These are phyloP conservation scores for Epichloe glyceriae DNA, from an alignment of 2,329 filamentous ascomycete species.

Conservation along the genomic window DNA sequence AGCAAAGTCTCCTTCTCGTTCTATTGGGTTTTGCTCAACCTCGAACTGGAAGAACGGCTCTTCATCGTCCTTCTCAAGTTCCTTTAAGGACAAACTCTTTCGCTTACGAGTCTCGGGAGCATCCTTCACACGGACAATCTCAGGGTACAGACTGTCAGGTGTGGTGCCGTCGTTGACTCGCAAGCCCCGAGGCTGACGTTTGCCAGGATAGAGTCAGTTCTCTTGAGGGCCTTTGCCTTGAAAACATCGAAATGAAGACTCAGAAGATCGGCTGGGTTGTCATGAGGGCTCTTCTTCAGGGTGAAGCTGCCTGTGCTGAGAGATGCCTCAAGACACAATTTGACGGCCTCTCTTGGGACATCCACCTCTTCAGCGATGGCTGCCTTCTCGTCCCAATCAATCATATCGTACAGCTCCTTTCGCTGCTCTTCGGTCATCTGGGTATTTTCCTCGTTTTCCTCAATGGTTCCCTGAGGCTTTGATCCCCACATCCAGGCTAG, in stretches of 20 bases:
- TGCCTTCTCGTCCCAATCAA: constrained; percentile 96
- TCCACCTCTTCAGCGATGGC: constrained; percentile 80
- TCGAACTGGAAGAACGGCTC: constrained; percentile 88
- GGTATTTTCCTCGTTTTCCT: constrained; percentile 55
- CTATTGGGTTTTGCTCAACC: constrained; percentile 88
- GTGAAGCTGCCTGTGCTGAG: constrained; percentile 96
- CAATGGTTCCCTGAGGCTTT: constrained; percentile 48
- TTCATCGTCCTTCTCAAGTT: constrained; percentile 36
- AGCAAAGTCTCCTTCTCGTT: constrained; percentile 82
- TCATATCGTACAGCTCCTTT: constrained; percentile 91
- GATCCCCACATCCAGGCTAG: constrained; percentile 83
- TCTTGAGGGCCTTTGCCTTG: constrained; percentile 75
- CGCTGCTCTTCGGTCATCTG: constrained; percentile 92
- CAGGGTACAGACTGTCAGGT: constrained; percentile 76
- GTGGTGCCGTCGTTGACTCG: constrained; percentile 95
- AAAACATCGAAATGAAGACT: constrained; percentile 92
- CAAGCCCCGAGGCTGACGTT: constrained; percentile 87
- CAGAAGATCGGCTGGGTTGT: constrained; percentile 64
- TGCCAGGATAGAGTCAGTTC: constrained; percentile 80
- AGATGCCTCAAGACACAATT: constrained; percentile 82
- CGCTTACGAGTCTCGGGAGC: constrained; percentile 41
- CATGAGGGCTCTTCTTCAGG: constrained; percentile 54
- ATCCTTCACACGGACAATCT: constrained; percentile 93
- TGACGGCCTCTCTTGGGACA: constrained; percentile 78
- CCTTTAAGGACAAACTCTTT: constrained; percentile 38